These are phyloP conservation scores for Blepharisma japonicum DNA, from an alignment of 73 alveolate species.

Conservation along the genomic window DNA sequence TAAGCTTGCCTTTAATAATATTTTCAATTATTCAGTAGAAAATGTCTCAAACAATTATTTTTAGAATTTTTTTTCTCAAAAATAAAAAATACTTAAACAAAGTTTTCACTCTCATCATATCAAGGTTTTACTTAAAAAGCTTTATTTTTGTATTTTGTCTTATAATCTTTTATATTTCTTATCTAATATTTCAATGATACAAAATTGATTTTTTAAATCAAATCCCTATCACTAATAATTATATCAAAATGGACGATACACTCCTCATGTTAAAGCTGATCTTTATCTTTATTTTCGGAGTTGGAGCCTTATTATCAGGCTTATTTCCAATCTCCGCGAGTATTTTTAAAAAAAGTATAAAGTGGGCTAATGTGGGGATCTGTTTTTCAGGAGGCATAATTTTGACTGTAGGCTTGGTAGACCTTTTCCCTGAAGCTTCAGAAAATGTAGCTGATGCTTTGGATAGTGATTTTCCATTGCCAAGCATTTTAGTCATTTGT, in stretches of 20 bases:
- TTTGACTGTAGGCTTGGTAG: not conserved
- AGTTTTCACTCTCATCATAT: too few species aligned
- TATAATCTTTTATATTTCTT: too few species aligned
- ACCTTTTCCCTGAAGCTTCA: not conserved
- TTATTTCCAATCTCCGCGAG: not conserved
- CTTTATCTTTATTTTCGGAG: not conserved
- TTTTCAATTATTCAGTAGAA: too few species aligned
- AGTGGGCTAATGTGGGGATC: not conserved
- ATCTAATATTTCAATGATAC: too few species aligned
- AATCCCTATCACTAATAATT: too few species aligned
- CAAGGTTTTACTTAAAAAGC: too few species aligned
- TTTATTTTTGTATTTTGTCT: too few species aligned
- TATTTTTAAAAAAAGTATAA: not conserved
- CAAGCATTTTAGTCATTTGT: not conserved
- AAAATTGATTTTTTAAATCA: too few species aligned
- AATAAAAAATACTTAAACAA: too few species aligned
- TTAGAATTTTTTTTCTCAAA: too few species aligned
- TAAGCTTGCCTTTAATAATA: too few species aligned
- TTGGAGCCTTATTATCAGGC: not conserved
- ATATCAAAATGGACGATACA: not conserved
- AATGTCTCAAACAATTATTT: too few species aligned
- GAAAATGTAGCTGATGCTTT: not conserved
- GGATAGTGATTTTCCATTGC: not conserved
- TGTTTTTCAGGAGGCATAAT: slow-evolving; percentile 2
- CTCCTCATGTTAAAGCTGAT: not conserved